Percentiles rank a stretch among this genome's conserved stretches.
phyloP scores from a whole-genome alignment of 352 stramenopile genomes.

The Blastocystis hominis region DNA sequence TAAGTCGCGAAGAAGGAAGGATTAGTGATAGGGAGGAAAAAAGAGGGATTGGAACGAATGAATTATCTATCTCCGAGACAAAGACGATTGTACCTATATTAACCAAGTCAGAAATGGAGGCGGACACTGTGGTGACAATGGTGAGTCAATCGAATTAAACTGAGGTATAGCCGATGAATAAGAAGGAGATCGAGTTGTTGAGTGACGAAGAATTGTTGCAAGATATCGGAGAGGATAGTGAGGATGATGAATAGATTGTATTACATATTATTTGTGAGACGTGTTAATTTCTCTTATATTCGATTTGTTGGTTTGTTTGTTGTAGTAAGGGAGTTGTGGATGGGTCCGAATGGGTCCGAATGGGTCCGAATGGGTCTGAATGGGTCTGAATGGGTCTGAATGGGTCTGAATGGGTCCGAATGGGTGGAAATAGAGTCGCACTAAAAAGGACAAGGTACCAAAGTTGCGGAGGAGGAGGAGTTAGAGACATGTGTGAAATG shows the following conservation, averaged over 20 bases:
- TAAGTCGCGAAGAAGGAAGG: background rate
- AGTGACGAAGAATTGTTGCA: slow-evolving; percentile 35
- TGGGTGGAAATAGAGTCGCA: too few species aligned
- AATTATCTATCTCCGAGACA: background rate
- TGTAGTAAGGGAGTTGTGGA: background rate
- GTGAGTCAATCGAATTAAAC: background rate
- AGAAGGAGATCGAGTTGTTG: background rate
- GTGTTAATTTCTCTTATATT: background rate
- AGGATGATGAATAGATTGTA: background rate
- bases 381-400: background rate
- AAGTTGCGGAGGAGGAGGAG: too few species aligned
- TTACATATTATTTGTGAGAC: background rate
- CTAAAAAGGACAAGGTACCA: too few species aligned
- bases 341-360: background rate
- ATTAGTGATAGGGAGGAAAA: slow-evolving; percentile 31
- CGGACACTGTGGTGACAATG: background rate
- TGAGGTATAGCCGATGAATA: background rate
- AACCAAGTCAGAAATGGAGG: background rate
- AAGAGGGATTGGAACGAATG: background rate
- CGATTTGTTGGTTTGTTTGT: background rate
- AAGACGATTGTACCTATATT: slow-evolving; percentile 1
- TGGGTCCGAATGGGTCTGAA: too few species aligned
- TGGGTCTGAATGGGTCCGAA: too few species aligned
- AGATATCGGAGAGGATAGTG: slow-evolving; percentile 31
- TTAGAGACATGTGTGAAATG: too few species aligned